Evolutionary conservation across 2,329 filamentous ascomycete species (phyloP).

Genomic region (Hymenoscyphus occultus): DNA sequence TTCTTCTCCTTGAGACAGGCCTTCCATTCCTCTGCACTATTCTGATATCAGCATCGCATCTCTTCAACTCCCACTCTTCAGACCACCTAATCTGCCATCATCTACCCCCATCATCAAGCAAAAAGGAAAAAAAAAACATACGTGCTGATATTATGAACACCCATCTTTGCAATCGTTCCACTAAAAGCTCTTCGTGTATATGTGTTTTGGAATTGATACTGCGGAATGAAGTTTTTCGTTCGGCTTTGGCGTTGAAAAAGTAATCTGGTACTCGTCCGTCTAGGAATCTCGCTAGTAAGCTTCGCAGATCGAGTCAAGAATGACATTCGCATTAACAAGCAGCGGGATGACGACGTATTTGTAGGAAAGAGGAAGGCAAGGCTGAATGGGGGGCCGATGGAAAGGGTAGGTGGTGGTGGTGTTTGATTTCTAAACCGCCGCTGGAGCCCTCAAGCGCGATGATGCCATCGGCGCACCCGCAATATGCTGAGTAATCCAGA

Average conservation of each 20-base stretch:
- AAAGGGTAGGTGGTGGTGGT: neutral
- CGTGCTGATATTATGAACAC: constrained; percentile 45
- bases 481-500: constrained; percentile 6
- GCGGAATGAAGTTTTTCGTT: neutral
- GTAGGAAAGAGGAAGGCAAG: neutral
- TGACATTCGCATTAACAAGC: constrained; percentile 18
- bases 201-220: neutral
- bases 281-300: constrained; percentile 14
- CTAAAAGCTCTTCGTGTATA: constrained; percentile 32
- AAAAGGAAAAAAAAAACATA: constrained; percentile 27
- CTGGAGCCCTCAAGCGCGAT: constrained; percentile 1
- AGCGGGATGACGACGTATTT: neutral
- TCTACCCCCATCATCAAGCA: neutral
- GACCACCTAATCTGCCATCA: neutral
- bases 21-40: constrained; percentile 59
- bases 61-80: constrained; percentile 5
- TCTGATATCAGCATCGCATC: constrained; percentile 27
- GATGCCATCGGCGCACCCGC: constrained; percentile 7
- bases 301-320: constrained; percentile 19
- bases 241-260: neutral
- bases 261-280: neutral
- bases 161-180: constrained; percentile 42
- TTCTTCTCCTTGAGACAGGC: constrained; percentile 51
- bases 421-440: constrained; percentile 20
- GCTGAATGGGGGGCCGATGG: constrained; percentile 3